phyloP scores from a whole-genome alignment of 345 rosid genomes.

The Syzygium oleosum region DNA sequence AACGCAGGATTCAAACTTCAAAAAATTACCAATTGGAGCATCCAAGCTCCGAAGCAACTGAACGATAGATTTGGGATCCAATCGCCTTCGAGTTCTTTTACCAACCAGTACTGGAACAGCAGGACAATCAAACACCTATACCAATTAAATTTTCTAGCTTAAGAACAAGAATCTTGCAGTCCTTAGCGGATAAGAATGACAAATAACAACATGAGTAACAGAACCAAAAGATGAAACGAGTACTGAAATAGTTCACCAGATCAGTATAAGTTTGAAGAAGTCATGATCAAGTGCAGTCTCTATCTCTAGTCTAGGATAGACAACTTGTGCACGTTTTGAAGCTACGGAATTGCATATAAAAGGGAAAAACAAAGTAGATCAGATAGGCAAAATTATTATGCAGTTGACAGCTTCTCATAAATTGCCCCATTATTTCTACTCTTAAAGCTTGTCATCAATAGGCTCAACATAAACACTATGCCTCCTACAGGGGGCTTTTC shows the following conservation, averaged over 20 bases:
- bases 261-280: background rate
- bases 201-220: background rate
- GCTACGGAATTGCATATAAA: background rate
- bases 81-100: slow-evolving; percentile 58
- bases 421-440: background rate
- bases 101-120: slow-evolving; percentile 56
- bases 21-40: slow-evolving; percentile 48
- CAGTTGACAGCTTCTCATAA: background rate
- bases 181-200: background rate
- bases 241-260: background rate
- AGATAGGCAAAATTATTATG: background rate
- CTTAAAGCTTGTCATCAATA: background rate
- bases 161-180: background rate
- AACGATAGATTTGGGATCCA: slow-evolving; percentile 73
- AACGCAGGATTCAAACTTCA: background rate
- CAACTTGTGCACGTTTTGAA: background rate
- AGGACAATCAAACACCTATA: slow-evolving; percentile 86
- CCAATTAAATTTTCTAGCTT: background rate
- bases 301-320: background rate
- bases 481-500: background rate
- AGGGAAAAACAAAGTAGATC: background rate
- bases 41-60: slow-evolving; percentile 57
- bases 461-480: background rate
- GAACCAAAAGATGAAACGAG: background rate
- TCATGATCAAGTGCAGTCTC: background rate